A percentile compares a stretch with the other conserved stretches of the same genome.
phyloP scores from a whole-genome alignment of 805 yeast species.

The Candida saitoana region DNA sequence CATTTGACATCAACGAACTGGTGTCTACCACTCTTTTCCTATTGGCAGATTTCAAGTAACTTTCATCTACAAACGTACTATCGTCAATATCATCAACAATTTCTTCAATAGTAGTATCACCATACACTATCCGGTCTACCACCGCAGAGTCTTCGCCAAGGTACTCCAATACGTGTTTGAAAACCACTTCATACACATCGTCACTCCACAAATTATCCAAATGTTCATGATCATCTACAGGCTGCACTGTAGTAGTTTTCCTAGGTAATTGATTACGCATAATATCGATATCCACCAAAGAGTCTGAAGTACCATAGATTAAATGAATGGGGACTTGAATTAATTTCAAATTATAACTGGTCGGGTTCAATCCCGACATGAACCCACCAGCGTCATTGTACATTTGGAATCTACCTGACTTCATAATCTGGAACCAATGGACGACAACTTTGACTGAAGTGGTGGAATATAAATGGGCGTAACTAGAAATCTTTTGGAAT shows the following conservation, averaged over 20 bases:
- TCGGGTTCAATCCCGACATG: constrained; percentile 27
- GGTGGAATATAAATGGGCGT: constrained; percentile 84
- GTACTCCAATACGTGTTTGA: constrained; percentile 26
- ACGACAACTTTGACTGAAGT: constrained; percentile 89
- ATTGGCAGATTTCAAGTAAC: constrained; percentile 6
- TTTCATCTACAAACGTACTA: constrained; percentile 6
- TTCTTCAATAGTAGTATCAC: constrained; percentile 8
- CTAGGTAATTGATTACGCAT: constrained; percentile 67
- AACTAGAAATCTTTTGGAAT: constrained; percentile 73
- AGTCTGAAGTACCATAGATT: constrained; percentile 76
- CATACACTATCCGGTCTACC: constrained; percentile 5
- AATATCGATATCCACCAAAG: constrained; percentile 79
- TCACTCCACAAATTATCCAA: constrained; percentile 87
- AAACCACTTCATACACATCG: constrained; percentile 43
- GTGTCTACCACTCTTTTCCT: constrained; percentile 2
- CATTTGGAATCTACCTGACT: constrained; percentile 78
- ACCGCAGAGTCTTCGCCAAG: constrained; percentile 13
- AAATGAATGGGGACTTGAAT: constrained; percentile 64
- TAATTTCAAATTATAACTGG: constrained; percentile 37
- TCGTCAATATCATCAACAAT: constrained; percentile 7
- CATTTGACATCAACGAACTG: not conserved
- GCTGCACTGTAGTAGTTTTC: constrained; percentile 44
- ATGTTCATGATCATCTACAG: constrained; percentile 76
- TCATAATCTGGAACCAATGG: constrained; percentile 93
- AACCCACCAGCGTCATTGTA: constrained; percentile 54